phyloP scores from a whole-genome alignment of 2,329 filamentous ascomycete species.

The Cordyceps militaris region DNA sequence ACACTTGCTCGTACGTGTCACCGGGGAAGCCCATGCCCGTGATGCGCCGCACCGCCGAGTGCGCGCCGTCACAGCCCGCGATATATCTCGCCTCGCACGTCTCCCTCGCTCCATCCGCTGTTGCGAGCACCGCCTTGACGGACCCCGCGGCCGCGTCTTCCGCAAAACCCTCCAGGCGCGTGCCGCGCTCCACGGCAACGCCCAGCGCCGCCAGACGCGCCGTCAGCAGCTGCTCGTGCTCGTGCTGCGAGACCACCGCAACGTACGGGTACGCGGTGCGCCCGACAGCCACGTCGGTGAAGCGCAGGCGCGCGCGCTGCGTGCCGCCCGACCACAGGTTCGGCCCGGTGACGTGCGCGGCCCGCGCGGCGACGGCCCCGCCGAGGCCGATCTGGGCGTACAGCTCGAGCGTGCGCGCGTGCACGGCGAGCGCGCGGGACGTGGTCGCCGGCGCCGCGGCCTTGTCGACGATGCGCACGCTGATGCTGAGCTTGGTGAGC shows the following conservation, averaged over 20 bases:
- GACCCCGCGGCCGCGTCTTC: background rate
- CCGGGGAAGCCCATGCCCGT: background rate
- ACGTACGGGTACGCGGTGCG: background rate
- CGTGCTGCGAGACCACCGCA: background rate
- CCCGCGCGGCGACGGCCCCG: background rate
- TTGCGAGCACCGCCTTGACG: background rate
- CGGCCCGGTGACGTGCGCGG: background rate
- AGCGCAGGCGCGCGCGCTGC: background rate
- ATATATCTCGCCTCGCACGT: background rate
- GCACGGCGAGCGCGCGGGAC: conserved; percentile 8
- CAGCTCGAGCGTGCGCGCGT: conserved; percentile 5
- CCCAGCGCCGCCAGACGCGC: background rate
- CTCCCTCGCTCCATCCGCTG: background rate
- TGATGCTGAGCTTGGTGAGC: conserved; percentile 10
- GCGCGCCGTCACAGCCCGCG: conserved; percentile 12
- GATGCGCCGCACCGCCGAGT: background rate
- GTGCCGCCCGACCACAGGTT: conserved; percentile 8
- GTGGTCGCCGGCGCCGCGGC: background rate
- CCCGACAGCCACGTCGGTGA: background rate
- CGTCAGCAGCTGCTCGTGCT: conserved; percentile 5
- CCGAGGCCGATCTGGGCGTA: conserved; percentile 9
- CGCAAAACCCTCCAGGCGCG: background rate
- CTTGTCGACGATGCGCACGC: conserved; percentile 11
- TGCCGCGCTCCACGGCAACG: conserved; percentile 1
- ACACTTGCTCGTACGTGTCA: conserved; percentile 7